Evolutionary conservation across 129 eudicot genomes (phyloP).

Genomic region (Logfia minima): DNA sequence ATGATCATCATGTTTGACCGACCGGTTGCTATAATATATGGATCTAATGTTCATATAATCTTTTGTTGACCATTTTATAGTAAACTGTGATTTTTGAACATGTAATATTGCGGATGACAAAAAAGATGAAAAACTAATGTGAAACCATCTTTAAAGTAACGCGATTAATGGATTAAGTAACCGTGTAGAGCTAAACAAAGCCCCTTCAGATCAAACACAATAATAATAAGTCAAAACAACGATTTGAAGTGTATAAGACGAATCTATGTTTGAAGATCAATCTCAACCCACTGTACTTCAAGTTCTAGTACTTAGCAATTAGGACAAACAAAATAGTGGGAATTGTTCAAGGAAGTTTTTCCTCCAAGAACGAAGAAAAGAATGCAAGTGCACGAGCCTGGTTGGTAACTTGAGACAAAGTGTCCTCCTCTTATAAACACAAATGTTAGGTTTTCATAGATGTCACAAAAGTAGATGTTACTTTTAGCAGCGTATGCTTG

Average conservation of each 20-base stretch:
- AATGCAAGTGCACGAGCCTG: constrained; percentile 44
- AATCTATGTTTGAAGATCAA: constrained; percentile 5
- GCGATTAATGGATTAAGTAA: not conserved
- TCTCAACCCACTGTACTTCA: not conserved
- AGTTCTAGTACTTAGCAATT: not conserved
- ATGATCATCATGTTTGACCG: not conserved
- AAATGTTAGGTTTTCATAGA: constrained; percentile 48
- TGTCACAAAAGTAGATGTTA: constrained; percentile 45
- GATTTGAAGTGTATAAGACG: not conserved
- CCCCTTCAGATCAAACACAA: constrained; percentile 3
- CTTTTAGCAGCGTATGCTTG: constrained; percentile 38
- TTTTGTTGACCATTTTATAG: not conserved
- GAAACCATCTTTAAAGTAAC: not conserved
- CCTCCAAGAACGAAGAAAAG: constrained; percentile 49
- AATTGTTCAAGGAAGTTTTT: constrained; percentile 37
- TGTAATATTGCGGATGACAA: not conserved
- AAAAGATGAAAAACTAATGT: constrained; percentile 1
- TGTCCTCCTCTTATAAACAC: constrained; percentile 55
- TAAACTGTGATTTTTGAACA: not conserved
- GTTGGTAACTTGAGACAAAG: constrained; percentile 51
- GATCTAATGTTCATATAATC: too few relatives aligned
- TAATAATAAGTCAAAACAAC: not conserved
- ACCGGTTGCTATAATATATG: not conserved
- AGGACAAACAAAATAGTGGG: not conserved
- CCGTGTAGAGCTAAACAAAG: not conserved